Conservation (phyloP, 805 yeast species). For the Candida pseudoglaebosa region DNA sequence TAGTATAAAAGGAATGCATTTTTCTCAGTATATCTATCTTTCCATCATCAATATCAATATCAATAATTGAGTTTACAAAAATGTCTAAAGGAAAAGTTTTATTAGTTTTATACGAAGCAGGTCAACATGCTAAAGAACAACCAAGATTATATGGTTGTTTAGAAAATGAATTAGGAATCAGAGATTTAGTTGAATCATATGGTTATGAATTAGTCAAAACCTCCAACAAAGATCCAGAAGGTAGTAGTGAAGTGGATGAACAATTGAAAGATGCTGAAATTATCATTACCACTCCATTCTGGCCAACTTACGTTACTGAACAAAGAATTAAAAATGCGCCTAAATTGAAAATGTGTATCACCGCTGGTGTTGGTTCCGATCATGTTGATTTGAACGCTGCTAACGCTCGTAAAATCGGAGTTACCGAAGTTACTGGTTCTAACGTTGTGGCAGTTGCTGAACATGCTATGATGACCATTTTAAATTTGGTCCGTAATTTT, state of each 20-base stretch:
- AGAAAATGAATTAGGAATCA: slow-evolving; percentile 73
- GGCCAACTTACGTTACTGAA: slow-evolving; percentile 69
- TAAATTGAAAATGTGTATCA: slow-evolving; percentile 63
- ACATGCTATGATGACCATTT: slow-evolving; percentile 71
- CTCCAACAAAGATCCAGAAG: slow-evolving; percentile 61
- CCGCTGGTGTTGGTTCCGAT: slow-evolving; percentile 85
- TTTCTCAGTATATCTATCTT: too few relatives aligned
- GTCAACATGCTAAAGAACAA: slow-evolving; percentile 56
- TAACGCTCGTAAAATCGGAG: slow-evolving; percentile 60
- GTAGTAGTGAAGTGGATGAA: slow-evolving; percentile 54
- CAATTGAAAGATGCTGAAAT: slow-evolving; percentile 70
- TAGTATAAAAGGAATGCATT: too few relatives aligned
- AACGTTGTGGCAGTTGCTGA: slow-evolving; percentile 82
- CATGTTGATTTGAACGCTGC: slow-evolving; percentile 73
- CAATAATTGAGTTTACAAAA: too few relatives aligned
- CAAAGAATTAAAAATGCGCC: slow-evolving; percentile 67
- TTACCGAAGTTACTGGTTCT: slow-evolving; percentile 78
- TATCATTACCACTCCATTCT: slow-evolving; percentile 79
- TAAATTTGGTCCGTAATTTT: slow-evolving; percentile 69
- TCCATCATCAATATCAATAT: too few relatives aligned
- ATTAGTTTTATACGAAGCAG: slow-evolving; percentile 57
- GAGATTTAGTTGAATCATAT: slow-evolving; percentile 55
- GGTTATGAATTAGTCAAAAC: slow-evolving; percentile 70
- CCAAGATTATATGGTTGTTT: slow-evolving; percentile 62
- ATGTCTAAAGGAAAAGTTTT: slow-evolving; percentile 40